Conservation (phyloP, 1,139 yeast genomes). For the Arxiozyma bovina region DNA sequence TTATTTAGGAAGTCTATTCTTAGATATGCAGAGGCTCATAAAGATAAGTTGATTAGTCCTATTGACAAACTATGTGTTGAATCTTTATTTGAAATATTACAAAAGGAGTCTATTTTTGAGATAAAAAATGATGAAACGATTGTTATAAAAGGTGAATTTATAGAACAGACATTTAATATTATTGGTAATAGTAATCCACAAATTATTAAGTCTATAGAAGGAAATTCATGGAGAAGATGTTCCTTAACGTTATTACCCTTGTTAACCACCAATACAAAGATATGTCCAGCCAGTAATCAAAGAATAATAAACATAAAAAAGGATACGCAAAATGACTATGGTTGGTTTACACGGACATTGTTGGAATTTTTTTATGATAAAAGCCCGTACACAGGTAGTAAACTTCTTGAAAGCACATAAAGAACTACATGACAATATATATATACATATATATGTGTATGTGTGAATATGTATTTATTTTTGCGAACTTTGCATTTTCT, state of each 20-base stretch:
- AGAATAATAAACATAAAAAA: slow-evolving; percentile 30
- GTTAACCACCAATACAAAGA: slow-evolving; percentile 29
- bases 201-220: slow-evolving; percentile 23
- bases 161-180: slow-evolving; percentile 28
- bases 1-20: slow-evolving; percentile 23
- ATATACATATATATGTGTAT: neutral
- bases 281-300: slow-evolving; percentile 32
- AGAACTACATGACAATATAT: neutral
- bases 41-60: slow-evolving; percentile 16
- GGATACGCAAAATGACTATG: slow-evolving; percentile 26
- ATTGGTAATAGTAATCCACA: slow-evolving; percentile 14
- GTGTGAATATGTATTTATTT: too few relatives aligned
- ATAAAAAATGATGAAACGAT: neutral
- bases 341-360: slow-evolving; percentile 30
- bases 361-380: slow-evolving; percentile 19
- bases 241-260: slow-evolving; percentile 32
- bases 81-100: slow-evolving; percentile 19
- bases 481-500: neutral
- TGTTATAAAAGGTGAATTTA: slow-evolving; percentile 26
- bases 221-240: slow-evolving; percentile 33
- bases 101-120: slow-evolving; percentile 7
- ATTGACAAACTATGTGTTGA: slow-evolving; percentile 30
- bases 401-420: neutral
- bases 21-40: slow-evolving; percentile 23
- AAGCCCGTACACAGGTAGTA: slow-evolving; percentile 28